Conservation (phyloP, 2,329 filamentous ascomycete species). For the Akanthomyces dipterigenus region DNA sequence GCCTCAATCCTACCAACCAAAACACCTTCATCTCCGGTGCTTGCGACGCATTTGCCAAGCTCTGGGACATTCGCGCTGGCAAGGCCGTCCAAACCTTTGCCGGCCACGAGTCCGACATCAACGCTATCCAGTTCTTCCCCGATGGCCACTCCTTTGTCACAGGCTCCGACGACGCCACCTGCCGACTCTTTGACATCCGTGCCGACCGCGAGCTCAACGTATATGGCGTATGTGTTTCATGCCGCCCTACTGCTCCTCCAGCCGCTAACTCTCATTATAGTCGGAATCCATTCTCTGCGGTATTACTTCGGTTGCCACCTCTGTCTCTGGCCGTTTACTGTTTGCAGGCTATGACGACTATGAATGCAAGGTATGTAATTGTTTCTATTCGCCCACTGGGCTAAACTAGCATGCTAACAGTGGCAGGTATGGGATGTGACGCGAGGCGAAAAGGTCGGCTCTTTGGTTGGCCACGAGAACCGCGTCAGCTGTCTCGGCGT, state of each 20-base stretch:
- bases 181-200: constrained; percentile 94
- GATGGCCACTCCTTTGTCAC: constrained; percentile 98
- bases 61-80: constrained; percentile 97
- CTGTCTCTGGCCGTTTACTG: constrained; percentile 86
- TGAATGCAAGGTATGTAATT: constrained; percentile 84
- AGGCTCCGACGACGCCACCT: constrained; percentile 94
- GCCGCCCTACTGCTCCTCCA: neutral
- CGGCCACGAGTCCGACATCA: constrained; percentile 97
- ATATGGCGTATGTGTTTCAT: constrained; percentile 50
- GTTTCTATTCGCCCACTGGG: neutral
- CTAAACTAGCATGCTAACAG: constrained; percentile 13
- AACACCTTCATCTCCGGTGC: constrained; percentile 99
- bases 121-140: constrained; percentile 98
- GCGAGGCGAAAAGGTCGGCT: constrained; percentile 93
- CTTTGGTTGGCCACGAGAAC: constrained; percentile 95
- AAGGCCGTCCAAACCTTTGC: constrained; percentile 99
- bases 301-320: constrained; percentile 97
- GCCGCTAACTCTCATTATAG: constrained; percentile 39
- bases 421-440: constrained; percentile 92
- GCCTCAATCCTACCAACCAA: constrained; percentile 97
- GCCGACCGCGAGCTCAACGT: constrained; percentile 75
- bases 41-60: constrained; percentile 95
- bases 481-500: constrained; percentile 97
- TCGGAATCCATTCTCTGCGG: constrained; percentile 96
- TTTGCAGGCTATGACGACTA: constrained; percentile 99